A percentile compares a stretch with the other conserved stretches of the same genome.
Evolutionary conservation across 805 yeast genomes (phyloP).

Genomic region (Candida pseudofarinosa): DNA sequence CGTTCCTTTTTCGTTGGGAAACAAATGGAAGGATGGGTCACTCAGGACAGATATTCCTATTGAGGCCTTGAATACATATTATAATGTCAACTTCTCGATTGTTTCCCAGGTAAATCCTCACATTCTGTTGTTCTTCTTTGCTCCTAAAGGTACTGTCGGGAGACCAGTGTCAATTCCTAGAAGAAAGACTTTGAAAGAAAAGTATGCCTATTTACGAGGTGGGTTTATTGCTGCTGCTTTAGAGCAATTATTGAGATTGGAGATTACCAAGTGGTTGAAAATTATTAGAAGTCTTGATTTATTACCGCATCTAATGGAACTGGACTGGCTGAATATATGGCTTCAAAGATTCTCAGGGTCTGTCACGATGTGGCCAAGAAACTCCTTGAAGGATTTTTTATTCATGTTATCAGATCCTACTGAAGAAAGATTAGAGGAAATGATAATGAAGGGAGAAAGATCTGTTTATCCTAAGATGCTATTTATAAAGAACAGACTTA

Average conservation of each 20-base stretch:
- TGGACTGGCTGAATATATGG: conserved; percentile 79
- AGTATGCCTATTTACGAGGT: conserved; percentile 54
- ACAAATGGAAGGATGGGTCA: conserved; percentile 77
- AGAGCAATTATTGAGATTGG: conserved; percentile 68
- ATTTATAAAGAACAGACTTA: conserved; percentile 60
- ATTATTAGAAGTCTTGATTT: conserved; percentile 61
- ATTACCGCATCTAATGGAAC: conserved; percentile 64
- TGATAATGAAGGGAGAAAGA: conserved; percentile 60
- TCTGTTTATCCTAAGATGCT: conserved; percentile 63
- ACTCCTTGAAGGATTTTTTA: conserved; percentile 53
- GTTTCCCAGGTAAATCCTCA: conserved; percentile 86
- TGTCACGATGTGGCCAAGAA: conserved; percentile 73
- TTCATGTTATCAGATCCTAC: conserved; percentile 67
- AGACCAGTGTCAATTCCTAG: conserved; percentile 60
- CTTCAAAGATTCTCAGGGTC: conserved; percentile 72
- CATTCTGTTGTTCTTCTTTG: conserved; percentile 67
- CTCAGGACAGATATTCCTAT: conserved; percentile 76
- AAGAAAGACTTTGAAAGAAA: conserved; percentile 34
- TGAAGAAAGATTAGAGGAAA: conserved; percentile 48
- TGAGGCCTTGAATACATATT: conserved; percentile 67
- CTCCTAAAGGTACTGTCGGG: conserved; percentile 79
- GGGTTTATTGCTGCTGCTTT: conserved; percentile 71
- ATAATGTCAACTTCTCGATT: conserved; percentile 69
- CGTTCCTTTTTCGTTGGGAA: conserved; percentile 69
- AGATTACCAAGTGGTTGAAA: conserved; percentile 73